phyloP scores from a whole-genome alignment of 352 stramenopile genomes.

The Lagenidium giganteum region DNA sequence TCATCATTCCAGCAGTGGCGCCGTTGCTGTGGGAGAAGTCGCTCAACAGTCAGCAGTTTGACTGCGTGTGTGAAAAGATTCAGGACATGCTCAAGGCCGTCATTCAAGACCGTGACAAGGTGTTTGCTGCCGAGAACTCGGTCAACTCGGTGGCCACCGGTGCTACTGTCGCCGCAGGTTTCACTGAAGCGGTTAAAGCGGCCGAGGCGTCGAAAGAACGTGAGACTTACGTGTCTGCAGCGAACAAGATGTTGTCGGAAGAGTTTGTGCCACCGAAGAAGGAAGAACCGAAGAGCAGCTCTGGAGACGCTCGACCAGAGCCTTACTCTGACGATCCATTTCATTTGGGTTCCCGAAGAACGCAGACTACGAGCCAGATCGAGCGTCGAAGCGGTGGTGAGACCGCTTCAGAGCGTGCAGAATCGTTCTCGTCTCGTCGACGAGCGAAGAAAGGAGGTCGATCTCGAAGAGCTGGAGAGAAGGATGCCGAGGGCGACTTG shows the following conservation, averaged over 20 bases:
- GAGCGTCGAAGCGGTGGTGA: constrained; percentile 17
- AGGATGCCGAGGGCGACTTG: constrained; percentile 51
- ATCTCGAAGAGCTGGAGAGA: constrained; percentile 33
- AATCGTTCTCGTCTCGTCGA: constrained; percentile 66
- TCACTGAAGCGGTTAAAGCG: constrained; percentile 59
- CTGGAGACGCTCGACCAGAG: constrained; percentile 35
- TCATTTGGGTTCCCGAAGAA: constrained; percentile 51
- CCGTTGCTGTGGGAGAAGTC: constrained; percentile 76
- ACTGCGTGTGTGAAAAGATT: constrained; percentile 83
- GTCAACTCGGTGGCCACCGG: constrained; percentile 55
- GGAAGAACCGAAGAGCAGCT: constrained; percentile 20
- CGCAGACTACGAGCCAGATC: constrained; percentile 29
- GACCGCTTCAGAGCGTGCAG: constrained; percentile 32
- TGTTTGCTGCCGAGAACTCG: constrained; percentile 63
- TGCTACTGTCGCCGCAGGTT: constrained; percentile 56
- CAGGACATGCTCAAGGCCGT: constrained; percentile 88
- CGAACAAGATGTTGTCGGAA: constrained; percentile 77
- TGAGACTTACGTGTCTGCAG: constrained; percentile 52
- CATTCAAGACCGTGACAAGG: constrained; percentile 77
- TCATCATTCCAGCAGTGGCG: constrained; percentile 77
- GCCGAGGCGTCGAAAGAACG: constrained; percentile 62
- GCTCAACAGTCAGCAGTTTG: constrained; percentile 80
- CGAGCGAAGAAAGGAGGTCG: constrained; percentile 57
- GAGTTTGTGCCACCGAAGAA: constrained; percentile 61
- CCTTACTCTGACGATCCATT: constrained; percentile 81